Conservation (phyloP, 306 rosid genomes). For the Begonia masoniana region DNA sequence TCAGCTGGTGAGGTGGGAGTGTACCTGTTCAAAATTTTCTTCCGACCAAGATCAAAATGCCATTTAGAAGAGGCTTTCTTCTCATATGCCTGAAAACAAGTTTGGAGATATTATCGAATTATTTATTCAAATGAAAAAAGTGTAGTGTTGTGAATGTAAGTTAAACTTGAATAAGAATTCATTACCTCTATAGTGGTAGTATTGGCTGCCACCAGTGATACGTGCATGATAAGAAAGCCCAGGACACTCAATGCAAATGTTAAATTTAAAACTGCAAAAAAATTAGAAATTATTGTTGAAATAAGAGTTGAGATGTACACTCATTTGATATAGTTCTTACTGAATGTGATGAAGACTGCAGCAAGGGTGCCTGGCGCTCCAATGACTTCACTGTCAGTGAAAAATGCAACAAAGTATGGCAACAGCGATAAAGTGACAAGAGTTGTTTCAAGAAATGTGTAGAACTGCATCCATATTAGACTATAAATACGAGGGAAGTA, state of each 20-base stretch:
- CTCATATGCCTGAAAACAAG: conserved; percentile 43
- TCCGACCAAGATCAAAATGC: conserved; percentile 57
- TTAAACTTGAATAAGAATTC: conserved; percentile 1
- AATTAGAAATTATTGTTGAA: conserved; percentile 3
- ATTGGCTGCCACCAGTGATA: conserved; percentile 39
- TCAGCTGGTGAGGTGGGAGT: too few relatives aligned
- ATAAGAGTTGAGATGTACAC: not conserved
- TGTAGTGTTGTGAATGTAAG: not conserved
- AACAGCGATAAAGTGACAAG: conserved; percentile 47
- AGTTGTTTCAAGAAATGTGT: conserved; percentile 64
- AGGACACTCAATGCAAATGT: conserved; percentile 46
- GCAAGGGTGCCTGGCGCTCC: conserved; percentile 42
- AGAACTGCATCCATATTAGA: conserved; percentile 37
- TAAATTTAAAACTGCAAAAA: conserved; percentile 50
- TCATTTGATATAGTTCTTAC: conserved; percentile 28
- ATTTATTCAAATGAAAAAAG: conserved; percentile 3
- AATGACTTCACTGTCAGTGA: conserved; percentile 41
- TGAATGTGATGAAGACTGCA: conserved; percentile 50
- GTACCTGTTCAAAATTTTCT: conserved; percentile 57
- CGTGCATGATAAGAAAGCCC: conserved; percentile 64
- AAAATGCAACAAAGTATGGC: conserved; percentile 48
- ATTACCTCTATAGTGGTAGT: conserved; percentile 68
- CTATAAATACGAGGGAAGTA: not conserved
- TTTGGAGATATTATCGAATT: conserved; percentile 4
- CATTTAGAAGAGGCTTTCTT: conserved; percentile 33